Percentiles rank a stretch among this genome's conserved stretches.
Evolutionary conservation across 306 rosid genomes (phyloP).

Genomic region (Abrus precatorius): DNA sequence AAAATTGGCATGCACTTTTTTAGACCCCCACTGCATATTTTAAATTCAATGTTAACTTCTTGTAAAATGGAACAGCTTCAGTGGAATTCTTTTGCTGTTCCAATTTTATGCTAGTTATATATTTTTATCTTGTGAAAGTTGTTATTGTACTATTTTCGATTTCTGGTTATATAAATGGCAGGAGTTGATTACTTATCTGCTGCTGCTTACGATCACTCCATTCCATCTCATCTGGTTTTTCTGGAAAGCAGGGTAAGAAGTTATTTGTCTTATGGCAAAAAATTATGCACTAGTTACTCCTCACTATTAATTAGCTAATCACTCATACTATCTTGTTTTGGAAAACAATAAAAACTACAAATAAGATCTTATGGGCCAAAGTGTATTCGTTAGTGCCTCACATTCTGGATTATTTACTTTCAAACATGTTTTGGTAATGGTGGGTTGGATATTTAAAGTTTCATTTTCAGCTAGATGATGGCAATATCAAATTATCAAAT

Average conservation of each 20-base stretch:
- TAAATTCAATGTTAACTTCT: slow-evolving; percentile 14
- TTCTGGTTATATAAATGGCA: slow-evolving; percentile 48
- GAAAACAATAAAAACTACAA: not conserved
- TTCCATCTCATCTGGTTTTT: slow-evolving; percentile 54
- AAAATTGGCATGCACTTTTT: slow-evolving; percentile 5
- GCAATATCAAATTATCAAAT: slow-evolving; percentile 20
- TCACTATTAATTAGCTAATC: slow-evolving; percentile 12
- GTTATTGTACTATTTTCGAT: slow-evolving; percentile 26
- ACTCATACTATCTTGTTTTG: slow-evolving; percentile 3
- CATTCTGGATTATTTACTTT: slow-evolving; percentile 22
- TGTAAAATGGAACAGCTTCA: not conserved
- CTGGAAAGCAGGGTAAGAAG: slow-evolving; percentile 58
- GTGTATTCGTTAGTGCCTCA: not conserved
- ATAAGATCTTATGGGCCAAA: slow-evolving; percentile 15
- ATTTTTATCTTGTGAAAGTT: not conserved
- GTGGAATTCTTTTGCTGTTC: slow-evolving; percentile 33
- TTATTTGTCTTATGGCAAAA: slow-evolving; percentile 19
- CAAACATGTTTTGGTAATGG: slow-evolving; percentile 13
- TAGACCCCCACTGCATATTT: not conserved
- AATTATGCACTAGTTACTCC: slow-evolving; percentile 31
- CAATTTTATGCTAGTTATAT: slow-evolving; percentile 27
- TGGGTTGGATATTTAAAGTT: slow-evolving; percentile 14
- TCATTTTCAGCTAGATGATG: slow-evolving; percentile 31
- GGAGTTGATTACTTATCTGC: slow-evolving; percentile 64
- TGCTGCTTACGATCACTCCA: slow-evolving; percentile 58